These are phyloP conservation scores for Lasiodiplodia hormozganensis DNA, from an alignment of 2,329 filamentous ascomycete genomes.

Conservation along the genomic window DNA sequence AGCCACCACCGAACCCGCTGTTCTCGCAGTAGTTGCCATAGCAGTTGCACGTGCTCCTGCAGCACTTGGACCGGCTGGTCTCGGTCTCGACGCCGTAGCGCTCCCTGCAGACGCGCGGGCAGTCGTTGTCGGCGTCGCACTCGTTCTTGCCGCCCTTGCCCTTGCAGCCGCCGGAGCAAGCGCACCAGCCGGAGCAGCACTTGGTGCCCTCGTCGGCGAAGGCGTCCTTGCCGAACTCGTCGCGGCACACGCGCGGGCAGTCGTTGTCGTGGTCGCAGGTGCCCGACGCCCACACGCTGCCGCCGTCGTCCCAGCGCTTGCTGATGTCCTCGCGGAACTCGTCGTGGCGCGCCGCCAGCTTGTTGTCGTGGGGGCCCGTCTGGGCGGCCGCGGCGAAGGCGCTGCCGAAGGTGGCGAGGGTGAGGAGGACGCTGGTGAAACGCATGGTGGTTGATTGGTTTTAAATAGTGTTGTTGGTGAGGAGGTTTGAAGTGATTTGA, in stretches of 20 bases:
- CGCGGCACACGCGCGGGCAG: conserved; percentile 4
- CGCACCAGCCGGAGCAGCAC: not conserved
- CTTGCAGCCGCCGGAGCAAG: not conserved
- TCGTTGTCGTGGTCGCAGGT: conserved; percentile 8
- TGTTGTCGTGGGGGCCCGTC: not conserved
- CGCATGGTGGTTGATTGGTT: not conserved
- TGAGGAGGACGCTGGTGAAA: conserved; percentile 4
- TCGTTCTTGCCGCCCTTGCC: not conserved
- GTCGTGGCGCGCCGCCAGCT: not conserved
- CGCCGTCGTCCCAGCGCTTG: not conserved
- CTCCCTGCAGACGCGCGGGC: not conserved
- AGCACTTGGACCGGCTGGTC: not conserved
- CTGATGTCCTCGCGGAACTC: not conserved
- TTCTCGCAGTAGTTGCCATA: not conserved
- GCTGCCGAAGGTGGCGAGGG: not conserved
- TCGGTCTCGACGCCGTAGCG: not conserved
- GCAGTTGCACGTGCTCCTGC: not conserved
- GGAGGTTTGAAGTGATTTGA: not conserved
- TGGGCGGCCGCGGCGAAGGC: not conserved
- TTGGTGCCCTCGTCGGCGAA: conserved; percentile 5
- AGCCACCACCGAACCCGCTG: not conserved
- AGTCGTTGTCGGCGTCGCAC: not conserved
- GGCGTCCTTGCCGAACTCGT: no score
- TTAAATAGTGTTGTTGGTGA: not conserved
- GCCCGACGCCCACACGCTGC: not conserved